Evolutionary conservation across 129 eudicot genomes (phyloP).

Genomic region (Calendula officinalis): DNA sequence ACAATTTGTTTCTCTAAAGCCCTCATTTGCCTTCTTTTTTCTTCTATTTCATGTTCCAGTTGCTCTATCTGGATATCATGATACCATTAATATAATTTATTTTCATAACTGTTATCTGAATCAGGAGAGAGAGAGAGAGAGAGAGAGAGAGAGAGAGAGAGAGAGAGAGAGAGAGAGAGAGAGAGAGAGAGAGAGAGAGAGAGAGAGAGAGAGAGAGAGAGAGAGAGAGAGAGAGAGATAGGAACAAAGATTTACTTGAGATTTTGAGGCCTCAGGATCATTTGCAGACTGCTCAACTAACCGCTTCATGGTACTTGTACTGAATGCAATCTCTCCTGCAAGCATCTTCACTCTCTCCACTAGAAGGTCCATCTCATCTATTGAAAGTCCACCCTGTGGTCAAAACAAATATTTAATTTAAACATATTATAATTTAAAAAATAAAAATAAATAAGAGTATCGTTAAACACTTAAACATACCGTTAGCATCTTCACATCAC

Average conservation of each 20-base stretch:
- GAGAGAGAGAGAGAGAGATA: not conserved
- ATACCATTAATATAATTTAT: not conserved
- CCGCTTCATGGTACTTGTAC: constrained; percentile 90
- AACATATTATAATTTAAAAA: not conserved
- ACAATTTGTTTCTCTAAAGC: constrained; percentile 76
- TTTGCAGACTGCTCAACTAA: constrained; percentile 83
- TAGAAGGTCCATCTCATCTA: constrained; percentile 91
- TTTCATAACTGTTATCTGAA: constrained; percentile 6
- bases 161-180: too few relatives aligned
- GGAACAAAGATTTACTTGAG: constrained; percentile 45
- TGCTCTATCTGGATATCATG: constrained; percentile 55
- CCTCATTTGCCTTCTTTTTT: constrained; percentile 86
- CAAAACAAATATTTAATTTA: constrained; percentile 3
- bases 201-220: not conserved
- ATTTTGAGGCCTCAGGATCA: constrained; percentile 81
- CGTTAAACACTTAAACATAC: constrained; percentile 33
- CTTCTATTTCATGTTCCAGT: constrained; percentile 84
- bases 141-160: too few relatives aligned
- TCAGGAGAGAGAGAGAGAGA: too few relatives aligned
- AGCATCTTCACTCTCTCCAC: constrained; percentile 99
- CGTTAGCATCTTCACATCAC: constrained; percentile 49
- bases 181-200: too few relatives aligned
- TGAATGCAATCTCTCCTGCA: constrained; percentile 96
- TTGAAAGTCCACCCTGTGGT: constrained; percentile 62
- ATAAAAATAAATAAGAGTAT: not conserved